Percentiles rank a stretch among this genome's conserved stretches.
These are phyloP conservation scores for Talaromyces stipitatus DNA, from an alignment of 495 filamentous ascomycete species.

Conservation along the genomic window DNA sequence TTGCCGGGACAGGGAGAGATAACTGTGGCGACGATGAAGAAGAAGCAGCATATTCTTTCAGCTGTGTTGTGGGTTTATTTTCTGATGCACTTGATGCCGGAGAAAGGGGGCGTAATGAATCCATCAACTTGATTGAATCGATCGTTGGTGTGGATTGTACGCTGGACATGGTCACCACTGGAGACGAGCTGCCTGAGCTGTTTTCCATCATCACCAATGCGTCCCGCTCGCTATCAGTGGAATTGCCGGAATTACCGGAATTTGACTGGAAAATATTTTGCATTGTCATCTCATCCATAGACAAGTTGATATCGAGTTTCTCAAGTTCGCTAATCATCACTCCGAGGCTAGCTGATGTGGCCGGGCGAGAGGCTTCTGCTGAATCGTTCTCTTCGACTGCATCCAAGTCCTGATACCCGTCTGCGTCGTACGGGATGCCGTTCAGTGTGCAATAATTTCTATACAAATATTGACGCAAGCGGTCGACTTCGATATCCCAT, in stretches of 20 bases:
- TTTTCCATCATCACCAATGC: background rate
- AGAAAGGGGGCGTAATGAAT: background rate
- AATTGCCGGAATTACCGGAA: background rate
- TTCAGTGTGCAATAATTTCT: constrained; percentile 54
- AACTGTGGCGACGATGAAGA: constrained; percentile 18
- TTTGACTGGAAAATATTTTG: background rate
- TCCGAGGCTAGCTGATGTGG: background rate
- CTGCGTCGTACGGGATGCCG: constrained; percentile 18
- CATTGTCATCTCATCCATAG: background rate
- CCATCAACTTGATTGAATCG: background rate
- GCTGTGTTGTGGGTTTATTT: background rate
- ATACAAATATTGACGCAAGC: constrained; percentile 49
- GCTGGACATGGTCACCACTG: constrained; percentile 4
- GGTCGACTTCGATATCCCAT: constrained; percentile 54
- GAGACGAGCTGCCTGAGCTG: background rate
- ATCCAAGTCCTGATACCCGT: background rate
- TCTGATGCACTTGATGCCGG: background rate
- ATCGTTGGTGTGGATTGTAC: background rate
- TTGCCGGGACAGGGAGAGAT: constrained; percentile 29
- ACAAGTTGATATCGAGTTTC: background rate
- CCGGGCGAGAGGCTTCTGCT: background rate
- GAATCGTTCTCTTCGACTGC: background rate
- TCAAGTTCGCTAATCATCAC: background rate
- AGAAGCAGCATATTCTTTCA: constrained; percentile 17
- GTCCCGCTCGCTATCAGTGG: constrained; percentile 1